Percentiles rank a stretch among this genome's conserved stretches.
Evolutionary conservation across 148 eudicot species (phyloP).

Genomic region (Fagopyrum homotropicum): DNA sequence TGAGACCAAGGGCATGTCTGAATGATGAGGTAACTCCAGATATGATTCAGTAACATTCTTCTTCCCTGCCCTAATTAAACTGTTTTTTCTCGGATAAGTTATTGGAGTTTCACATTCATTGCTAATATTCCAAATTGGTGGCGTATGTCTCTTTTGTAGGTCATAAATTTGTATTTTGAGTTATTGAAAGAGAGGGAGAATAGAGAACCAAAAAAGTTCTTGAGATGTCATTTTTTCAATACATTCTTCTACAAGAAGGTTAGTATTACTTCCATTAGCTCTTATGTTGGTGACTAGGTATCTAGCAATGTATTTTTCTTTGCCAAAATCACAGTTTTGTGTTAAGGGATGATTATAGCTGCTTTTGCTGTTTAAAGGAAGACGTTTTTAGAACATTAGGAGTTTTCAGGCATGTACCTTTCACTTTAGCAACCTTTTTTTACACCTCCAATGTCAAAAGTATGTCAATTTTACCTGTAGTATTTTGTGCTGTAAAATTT

Average conservation of each 20-base stretch:
- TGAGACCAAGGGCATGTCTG: conserved; percentile 77
- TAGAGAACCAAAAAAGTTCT: conserved; percentile 69
- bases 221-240: conserved; percentile 92
- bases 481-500: background rate
- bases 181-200: conserved; percentile 86
- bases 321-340: too few relatives aligned
- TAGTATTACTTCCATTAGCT: conserved; percentile 18
- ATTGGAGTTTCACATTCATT: background rate
- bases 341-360: too few relatives aligned
- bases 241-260: conserved; percentile 97
- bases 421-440: too few relatives aligned
- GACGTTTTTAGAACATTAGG: too few relatives aligned
- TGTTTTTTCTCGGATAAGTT: background rate
- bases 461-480: background rate
- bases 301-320: too few relatives aligned
- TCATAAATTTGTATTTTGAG: conserved; percentile 75
- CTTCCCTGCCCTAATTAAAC: too few relatives aligned
- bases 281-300: too few relatives aligned
- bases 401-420: too few relatives aligned
- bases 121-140: conserved; percentile 4
- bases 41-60: background rate
- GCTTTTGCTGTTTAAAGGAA: too few relatives aligned
- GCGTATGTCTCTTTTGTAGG: conserved; percentile 32
- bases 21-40: conserved; percentile 64
- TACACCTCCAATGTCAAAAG: too few relatives aligned